Base-by-base conservation (phyloP, 768 basidiomycete genomes). In the Lentinula boryana region DNA sequence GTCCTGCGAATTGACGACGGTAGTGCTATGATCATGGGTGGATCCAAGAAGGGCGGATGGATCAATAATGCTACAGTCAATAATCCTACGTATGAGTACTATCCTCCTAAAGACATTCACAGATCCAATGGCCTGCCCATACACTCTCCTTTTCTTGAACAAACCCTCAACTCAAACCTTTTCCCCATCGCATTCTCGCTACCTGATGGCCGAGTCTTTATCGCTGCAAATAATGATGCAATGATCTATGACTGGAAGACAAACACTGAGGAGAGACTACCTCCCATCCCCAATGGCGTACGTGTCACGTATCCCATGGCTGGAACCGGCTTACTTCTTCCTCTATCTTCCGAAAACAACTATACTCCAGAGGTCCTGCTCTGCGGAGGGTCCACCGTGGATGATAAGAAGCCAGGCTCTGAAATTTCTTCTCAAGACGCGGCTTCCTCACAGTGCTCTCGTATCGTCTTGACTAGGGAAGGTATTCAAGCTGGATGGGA, bases 271-370 rank as follows among this genome's bases (percentile, higher is more conserved):
- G 75, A 70, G 31, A 73, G 79, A 38, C 80, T 91, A 12, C 91
- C 91, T 27, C 71, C 67, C 48, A 80, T 92, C 65, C 90, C 91
- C 6, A 90, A 93, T 63, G 85, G 84, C 46, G 83, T 91, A 15
- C 88, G 89, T 27, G 84, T 92, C 38, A 91, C 91, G 0, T 93
- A 93, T 69, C 91, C 91, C 1, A 89, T 92, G 87, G 76, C 89
- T 27, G 91, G 86, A 44, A 85, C 85, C 15, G 90, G 78, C 12
- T 63, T 89, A n/a, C 76, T 93, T 44, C 82, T 93, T 8, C 90
- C 91, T 9, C 75, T 93, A 7, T 79, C 80, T 4, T 83, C 84
- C 2, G 76, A 79, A 8, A 84, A 84, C 65, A 69, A 79, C 62
- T 93, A 89, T 64, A 74, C 76, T 5, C 81, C 91, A 0, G 88